phyloP scores from a whole-genome alignment of 345 rosid species.

The Gossypium herbaceum region DNA sequence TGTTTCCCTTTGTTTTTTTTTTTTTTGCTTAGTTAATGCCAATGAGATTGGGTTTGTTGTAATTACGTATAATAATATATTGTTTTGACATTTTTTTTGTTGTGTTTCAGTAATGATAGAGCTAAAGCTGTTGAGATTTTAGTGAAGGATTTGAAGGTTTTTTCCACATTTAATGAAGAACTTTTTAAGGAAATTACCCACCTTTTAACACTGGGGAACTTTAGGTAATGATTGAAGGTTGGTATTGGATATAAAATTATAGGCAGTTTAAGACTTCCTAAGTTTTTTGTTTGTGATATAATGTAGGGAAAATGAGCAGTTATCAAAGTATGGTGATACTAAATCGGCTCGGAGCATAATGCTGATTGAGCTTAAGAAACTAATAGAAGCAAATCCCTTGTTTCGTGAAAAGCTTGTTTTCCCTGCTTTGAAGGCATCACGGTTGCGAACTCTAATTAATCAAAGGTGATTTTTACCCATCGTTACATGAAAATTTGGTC shows the following conservation, averaged over 20 bases:
- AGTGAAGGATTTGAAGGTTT: conserved; percentile 77
- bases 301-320: conserved; percentile 31
- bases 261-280: neutral
- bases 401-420: conserved; percentile 33
- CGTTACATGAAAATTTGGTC: neutral
- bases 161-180: conserved; percentile 81
- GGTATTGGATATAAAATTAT: neutral
- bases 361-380: conserved; percentile 30
- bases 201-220: conserved; percentile 72
- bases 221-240: conserved; percentile 46
- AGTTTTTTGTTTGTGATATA: neutral
- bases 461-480: conserved; percentile 22
- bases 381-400: conserved; percentile 32
- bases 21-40: neutral
- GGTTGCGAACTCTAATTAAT: conserved; percentile 34
- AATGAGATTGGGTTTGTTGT: conserved; percentile 2
- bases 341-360: conserved; percentile 34
- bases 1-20: no score
- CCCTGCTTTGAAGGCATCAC: conserved; percentile 26
- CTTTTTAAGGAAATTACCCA: conserved; percentile 89
- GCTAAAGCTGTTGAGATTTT: conserved; percentile 86
- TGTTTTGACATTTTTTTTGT: neutral
- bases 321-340: conserved; percentile 36
- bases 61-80: neutral
- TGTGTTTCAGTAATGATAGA: conserved; percentile 58